Percentiles rank a stretch among this genome's conserved stretches.
Evolutionary conservation across 805 yeast species (phyloP).

Genomic region (Isabelozyma pseudorhagii): DNA sequence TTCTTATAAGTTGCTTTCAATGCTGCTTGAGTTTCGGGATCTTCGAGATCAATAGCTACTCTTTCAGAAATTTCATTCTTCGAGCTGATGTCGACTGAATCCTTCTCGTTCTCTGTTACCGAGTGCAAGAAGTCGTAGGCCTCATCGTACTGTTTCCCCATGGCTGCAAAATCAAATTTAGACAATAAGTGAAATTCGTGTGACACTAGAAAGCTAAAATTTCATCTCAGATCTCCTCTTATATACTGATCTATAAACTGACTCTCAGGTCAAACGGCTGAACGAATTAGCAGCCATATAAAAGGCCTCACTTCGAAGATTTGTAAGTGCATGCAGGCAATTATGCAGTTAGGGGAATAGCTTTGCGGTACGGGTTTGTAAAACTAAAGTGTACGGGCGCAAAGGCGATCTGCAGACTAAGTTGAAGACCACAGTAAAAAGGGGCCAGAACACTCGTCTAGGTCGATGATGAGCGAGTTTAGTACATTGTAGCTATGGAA

Average conservation of each 20-base stretch:
- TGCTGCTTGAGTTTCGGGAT: background rate
- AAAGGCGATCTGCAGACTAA: too few relatives aligned
- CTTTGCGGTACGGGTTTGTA: too few relatives aligned
- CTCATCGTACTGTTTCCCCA: background rate
- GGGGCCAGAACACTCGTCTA: too few relatives aligned
- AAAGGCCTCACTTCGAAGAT: background rate
- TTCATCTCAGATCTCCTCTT: background rate
- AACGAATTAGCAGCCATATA: background rate
- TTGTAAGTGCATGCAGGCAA: background rate
- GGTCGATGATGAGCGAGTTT: too few relatives aligned
- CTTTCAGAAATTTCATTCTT: background rate
- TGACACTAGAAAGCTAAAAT: background rate
- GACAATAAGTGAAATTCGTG: background rate
- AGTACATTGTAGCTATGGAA: too few relatives aligned
- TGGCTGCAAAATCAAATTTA: background rate
- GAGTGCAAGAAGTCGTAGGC: background rate
- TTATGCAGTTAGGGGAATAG: background rate
- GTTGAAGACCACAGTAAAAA: too few relatives aligned
- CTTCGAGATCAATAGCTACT: background rate
- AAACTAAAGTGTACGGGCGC: background rate
- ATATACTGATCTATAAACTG: background rate
- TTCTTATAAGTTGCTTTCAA: slow-evolving; percentile 19
- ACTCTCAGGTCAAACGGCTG: background rate
- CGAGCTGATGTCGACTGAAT: background rate
- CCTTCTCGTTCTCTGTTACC: background rate